Evolutionary conservation across 345 rosid genomes (phyloP).

Genomic region (Lumnitzera racemosa): DNA sequence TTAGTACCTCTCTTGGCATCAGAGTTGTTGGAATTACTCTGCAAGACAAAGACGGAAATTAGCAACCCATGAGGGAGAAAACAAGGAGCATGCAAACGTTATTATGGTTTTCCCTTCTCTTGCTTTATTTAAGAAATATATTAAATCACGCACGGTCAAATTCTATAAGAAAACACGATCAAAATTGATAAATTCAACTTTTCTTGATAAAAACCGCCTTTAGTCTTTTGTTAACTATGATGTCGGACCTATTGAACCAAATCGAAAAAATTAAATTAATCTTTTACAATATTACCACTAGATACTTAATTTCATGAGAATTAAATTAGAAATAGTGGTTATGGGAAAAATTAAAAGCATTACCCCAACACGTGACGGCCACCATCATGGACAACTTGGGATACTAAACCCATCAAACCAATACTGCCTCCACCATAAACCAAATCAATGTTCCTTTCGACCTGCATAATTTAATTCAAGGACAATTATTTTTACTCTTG

Average conservation of each 20-base stretch:
- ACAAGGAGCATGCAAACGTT: neutral
- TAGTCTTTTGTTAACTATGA: too few relatives aligned
- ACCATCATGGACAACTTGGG: conserved; percentile 60
- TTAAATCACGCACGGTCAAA: too few relatives aligned
- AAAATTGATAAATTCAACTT: too few relatives aligned
- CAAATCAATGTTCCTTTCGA: conserved; percentile 61
- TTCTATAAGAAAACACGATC: too few relatives aligned
- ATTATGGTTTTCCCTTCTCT: too few relatives aligned
- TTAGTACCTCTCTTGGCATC: conserved; percentile 51
- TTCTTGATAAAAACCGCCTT: too few relatives aligned
- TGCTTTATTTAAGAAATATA: too few relatives aligned
- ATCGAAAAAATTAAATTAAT: too few relatives aligned
- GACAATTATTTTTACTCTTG: too few relatives aligned
- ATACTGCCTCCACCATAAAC: conserved; percentile 82
- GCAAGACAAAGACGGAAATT: conserved; percentile 1
- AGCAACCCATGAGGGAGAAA: neutral
- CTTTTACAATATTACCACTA: neutral
- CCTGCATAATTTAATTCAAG: conserved; percentile 25
- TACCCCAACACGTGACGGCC: conserved; percentile 82
- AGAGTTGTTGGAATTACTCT: conserved; percentile 50
- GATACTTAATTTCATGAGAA: neutral
- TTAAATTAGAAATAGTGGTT: neutral
- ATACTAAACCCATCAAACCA: conserved; percentile 63
- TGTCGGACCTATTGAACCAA: too few relatives aligned
- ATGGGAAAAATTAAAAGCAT: neutral